phyloP scores from a whole-genome alignment of 1,139 yeast species.

The Oligophagozyma castellii region DNA sequence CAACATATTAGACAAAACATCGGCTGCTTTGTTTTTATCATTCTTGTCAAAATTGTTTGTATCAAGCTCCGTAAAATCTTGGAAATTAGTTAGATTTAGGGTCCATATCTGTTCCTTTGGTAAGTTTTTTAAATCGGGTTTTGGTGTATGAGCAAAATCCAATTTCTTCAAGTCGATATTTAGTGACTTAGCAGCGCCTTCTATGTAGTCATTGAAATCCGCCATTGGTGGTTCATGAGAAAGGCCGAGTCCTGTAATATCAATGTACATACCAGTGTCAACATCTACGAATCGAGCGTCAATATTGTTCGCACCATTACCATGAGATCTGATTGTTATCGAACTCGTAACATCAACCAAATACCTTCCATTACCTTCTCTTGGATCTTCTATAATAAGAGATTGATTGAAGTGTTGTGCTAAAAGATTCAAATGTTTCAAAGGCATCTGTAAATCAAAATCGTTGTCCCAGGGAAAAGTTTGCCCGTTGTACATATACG shows the following conservation, averaged over 20 bases:
- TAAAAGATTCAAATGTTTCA: slow-evolving; percentile 38
- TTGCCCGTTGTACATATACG: slow-evolving; percentile 57
- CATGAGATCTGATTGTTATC: slow-evolving; percentile 25
- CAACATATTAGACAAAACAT: too few relatives aligned
- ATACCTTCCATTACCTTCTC: slow-evolving; percentile 47
- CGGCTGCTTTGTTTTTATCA: too few relatives aligned
- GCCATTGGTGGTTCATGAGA: slow-evolving; percentile 12
- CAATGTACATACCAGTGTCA: slow-evolving; percentile 64
- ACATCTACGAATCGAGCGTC: slow-evolving; percentile 75
- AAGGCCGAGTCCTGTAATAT: slow-evolving; percentile 42
- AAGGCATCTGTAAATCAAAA: slow-evolving; percentile 57
- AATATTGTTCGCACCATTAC: slow-evolving; percentile 48
- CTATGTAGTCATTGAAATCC: too few relatives aligned
- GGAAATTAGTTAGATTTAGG: too few relatives aligned
- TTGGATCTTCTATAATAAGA: slow-evolving; percentile 47
- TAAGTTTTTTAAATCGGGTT: slow-evolving; percentile 1
- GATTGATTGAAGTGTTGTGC: slow-evolving; percentile 40
- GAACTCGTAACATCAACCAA: slow-evolving; percentile 41
- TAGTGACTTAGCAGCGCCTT: too few relatives aligned
- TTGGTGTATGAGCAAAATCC: too few relatives aligned
- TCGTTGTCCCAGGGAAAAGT: slow-evolving; percentile 66
- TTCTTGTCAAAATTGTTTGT: too few relatives aligned
- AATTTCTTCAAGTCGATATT: too few relatives aligned
- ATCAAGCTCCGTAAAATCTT: too few relatives aligned
- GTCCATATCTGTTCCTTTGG: too few relatives aligned